Conservation (phyloP, 2,329 filamentous ascomycete genomes). For the Colletotrichum sp. region DNA sequence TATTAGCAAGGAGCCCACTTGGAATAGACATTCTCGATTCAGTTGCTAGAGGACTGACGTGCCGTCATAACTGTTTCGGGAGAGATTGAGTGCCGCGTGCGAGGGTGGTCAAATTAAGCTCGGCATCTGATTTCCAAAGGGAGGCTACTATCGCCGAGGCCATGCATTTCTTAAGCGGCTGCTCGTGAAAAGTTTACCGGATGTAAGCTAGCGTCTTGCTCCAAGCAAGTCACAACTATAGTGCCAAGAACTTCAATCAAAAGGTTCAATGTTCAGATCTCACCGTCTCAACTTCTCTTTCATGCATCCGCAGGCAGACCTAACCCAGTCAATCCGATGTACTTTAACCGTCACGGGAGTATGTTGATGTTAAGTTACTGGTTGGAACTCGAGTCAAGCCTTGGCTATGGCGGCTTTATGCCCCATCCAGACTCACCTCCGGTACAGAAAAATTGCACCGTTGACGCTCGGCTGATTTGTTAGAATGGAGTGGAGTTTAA, state of each 20-base stretch:
- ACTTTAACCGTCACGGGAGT: background rate
- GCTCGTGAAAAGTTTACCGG: background rate
- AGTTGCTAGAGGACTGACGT: background rate
- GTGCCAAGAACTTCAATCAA: background rate
- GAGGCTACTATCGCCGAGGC: background rate
- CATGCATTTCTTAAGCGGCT: background rate
- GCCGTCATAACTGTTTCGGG: rapidly evolving
- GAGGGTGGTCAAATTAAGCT: background rate
- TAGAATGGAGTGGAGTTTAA: rapidly evolving
- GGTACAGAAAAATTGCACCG: background rate
- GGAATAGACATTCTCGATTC: background rate
- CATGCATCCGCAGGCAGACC: background rate
- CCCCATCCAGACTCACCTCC: rapidly evolving
- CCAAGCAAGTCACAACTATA: background rate
- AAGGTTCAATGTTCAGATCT: background rate
- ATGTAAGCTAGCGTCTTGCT: background rate
- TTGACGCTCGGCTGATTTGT: background rate
- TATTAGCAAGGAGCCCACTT: rapidly evolving
- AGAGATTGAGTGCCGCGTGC: background rate
- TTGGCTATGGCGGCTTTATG: rapidly evolving
- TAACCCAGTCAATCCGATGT: background rate
- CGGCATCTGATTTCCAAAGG: background rate
- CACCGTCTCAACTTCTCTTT: background rate
- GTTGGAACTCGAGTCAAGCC: background rate
- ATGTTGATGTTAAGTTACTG: rapidly evolving